phyloP scores from a whole-genome alignment of 2,329 filamentous ascomycete genomes.

The Xylaria sp. region DNA sequence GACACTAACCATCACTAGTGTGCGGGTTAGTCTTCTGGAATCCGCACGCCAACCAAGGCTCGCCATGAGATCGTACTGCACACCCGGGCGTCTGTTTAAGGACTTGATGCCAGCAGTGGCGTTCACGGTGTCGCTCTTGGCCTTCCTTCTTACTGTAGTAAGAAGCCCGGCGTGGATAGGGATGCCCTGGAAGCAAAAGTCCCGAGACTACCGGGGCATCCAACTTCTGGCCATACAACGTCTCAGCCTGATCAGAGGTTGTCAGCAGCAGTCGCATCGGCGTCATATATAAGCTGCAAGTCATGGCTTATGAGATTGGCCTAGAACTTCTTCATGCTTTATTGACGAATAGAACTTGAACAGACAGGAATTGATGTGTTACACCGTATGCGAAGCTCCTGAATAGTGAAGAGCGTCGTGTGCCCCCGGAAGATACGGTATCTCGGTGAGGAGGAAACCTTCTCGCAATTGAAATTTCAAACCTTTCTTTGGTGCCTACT shows the following conservation, averaged over 20 bases:
- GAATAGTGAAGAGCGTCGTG: neutral
- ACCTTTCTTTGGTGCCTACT: too few species aligned
- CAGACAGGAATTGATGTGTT: conserved; percentile 6
- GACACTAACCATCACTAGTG: conserved; percentile 21
- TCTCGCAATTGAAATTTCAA: neutral
- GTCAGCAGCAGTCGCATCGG: neutral
- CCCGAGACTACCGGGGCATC: neutral
- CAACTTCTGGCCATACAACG: neutral
- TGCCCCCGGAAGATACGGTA: neutral
- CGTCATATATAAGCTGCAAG: conserved; percentile 10
- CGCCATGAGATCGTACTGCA: neutral
- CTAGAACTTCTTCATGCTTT: conserved; percentile 5
- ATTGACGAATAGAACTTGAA: conserved; percentile 10
- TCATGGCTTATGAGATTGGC: conserved; percentile 6
- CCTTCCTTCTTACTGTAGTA: conserved; percentile 1
- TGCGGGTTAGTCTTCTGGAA: neutral
- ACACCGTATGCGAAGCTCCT: conserved; percentile 19
- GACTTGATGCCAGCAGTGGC: neutral
- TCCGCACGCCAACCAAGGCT: neutral
- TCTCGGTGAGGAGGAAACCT: neutral
- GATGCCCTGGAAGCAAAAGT: neutral
- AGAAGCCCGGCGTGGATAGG: neutral
- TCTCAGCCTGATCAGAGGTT: neutral
- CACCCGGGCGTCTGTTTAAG: neutral
- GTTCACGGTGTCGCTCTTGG: neutral